These are phyloP conservation scores for Coemansia sp. DNA, from an alignment of 192 early-diverging fungal genomes.

Conservation along the genomic window DNA sequence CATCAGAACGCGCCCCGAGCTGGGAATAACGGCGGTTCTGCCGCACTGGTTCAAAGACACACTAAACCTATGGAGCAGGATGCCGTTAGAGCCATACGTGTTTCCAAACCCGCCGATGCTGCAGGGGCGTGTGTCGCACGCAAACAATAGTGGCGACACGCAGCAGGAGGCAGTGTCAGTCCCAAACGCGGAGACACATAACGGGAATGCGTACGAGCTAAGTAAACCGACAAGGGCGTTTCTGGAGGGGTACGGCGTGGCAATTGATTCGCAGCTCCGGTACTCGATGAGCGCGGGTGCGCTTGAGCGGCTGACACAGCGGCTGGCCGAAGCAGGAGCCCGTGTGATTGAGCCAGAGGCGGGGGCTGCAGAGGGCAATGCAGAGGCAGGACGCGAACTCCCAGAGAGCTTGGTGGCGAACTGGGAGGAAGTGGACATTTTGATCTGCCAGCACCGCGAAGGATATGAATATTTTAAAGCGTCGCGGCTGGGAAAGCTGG, in stretches of 20 bases:
- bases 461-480: constrained; percentile 55
- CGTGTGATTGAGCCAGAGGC: constrained; percentile 5
- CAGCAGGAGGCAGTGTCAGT: not conserved
- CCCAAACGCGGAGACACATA: constrained; percentile 20
- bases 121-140: constrained; percentile 11
- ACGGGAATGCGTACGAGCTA: constrained; percentile 34
- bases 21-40: constrained; percentile 61
- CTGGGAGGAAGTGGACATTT: constrained; percentile 44
- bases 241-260: constrained; percentile 36
- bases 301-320: constrained; percentile 30
- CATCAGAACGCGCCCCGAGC: constrained; percentile 43
- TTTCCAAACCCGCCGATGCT: constrained; percentile 55
- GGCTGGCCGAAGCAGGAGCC: constrained; percentile 45
- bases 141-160: not conserved
- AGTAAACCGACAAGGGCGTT: constrained; percentile 30
- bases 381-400: constrained; percentile 8
- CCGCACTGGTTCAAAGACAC: constrained; percentile 76
- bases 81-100: constrained; percentile 56
- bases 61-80: constrained; percentile 54
- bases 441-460: constrained; percentile 48
- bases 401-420: constrained; percentile 28
- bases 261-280: constrained; percentile 32
- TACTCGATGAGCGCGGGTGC: constrained; percentile 33
- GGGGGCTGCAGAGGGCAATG: not conserved
- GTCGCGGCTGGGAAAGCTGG: constrained; percentile 51